phyloP scores from a whole-genome alignment of 2,329 filamentous ascomycete species.

The Grosmannia serpens region DNA sequence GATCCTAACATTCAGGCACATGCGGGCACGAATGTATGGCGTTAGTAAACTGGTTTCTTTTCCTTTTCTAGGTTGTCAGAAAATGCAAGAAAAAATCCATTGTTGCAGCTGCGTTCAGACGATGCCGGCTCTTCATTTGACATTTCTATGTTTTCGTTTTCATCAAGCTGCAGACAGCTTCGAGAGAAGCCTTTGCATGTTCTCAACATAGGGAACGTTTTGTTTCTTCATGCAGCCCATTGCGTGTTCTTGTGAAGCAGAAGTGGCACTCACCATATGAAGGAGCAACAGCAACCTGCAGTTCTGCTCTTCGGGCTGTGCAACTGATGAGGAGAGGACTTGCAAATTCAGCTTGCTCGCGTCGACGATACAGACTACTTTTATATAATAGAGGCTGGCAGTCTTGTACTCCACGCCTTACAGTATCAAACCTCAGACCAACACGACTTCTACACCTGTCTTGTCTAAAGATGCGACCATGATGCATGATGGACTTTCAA shows the following conservation, averaged over 20 bases:
- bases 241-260: not conserved
- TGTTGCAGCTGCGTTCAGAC: slow-evolving; percentile 7
- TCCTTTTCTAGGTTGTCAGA: not conserved
- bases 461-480: not conserved
- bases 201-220: slow-evolving; percentile 13
- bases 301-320: no score
- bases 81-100: not conserved
- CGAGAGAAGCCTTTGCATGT: not conserved
- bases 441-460: not conserved
- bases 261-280: not conserved
- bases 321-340: no score
- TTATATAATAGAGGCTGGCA: not conserved
- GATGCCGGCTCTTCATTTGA: slow-evolving; percentile 15
- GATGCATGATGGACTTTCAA: not conserved
- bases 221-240: slow-evolving; percentile 10
- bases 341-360: not conserved
- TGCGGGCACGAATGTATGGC: not conserved
- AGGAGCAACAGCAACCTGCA: not conserved
- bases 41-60: not conserved
- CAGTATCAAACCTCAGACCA: not conserved
- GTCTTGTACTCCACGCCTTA: not conserved
- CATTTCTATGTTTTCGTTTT: slow-evolving; percentile 6
- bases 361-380: not conserved
- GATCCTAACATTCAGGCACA: not conserved
- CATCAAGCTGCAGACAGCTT: not conserved